Evolutionary conservation across 2,329 filamentous ascomycete genomes (phyloP).

Genomic region (Botrytis fabae): DNA sequence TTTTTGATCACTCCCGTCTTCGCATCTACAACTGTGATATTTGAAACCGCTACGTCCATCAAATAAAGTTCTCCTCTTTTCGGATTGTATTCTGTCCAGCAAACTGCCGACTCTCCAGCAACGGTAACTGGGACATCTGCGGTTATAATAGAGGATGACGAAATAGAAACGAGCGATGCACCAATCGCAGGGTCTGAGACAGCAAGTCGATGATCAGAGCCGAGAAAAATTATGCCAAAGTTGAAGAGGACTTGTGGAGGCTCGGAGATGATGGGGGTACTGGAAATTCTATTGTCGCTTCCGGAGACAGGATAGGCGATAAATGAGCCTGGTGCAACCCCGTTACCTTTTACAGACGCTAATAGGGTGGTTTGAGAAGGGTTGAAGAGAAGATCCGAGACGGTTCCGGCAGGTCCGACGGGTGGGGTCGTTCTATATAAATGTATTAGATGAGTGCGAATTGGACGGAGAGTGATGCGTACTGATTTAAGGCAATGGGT

Average conservation of each 20-base stretch:
- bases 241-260: slow-evolving; percentile 24
- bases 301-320: slow-evolving; percentile 24
- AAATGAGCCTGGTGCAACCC: slow-evolving; percentile 34
- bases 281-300: slow-evolving; percentile 19
- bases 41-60: slow-evolving; percentile 22
- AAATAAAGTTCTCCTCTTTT: slow-evolving; percentile 24
- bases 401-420: slow-evolving; percentile 55
- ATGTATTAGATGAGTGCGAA: background rate
- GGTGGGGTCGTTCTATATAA: slow-evolving; percentile 54
- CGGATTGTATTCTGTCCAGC: slow-evolving; percentile 27
- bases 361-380: slow-evolving; percentile 52
- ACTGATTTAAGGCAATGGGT: slow-evolving; percentile 43
- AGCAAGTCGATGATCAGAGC: slow-evolving; percentile 21
- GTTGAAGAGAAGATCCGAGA: slow-evolving; percentile 61
- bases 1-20: slow-evolving; percentile 23
- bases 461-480: slow-evolving; percentile 1
- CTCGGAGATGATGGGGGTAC: slow-evolving; percentile 19
- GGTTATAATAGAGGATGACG: slow-evolving; percentile 8
- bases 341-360: slow-evolving; percentile 60
- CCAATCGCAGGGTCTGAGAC: slow-evolving; percentile 28
- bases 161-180: slow-evolving; percentile 26
- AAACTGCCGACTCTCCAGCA: slow-evolving; percentile 24
- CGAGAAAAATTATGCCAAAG: slow-evolving; percentile 28
- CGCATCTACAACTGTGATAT: slow-evolving; percentile 27
- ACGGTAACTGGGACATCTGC: slow-evolving; percentile 20